A percentile compares a stretch with the other conserved stretches of the same genome.
phyloP scores from a whole-genome alignment of 768 basidiomycete species.

The Amanita pallidorosea region DNA sequence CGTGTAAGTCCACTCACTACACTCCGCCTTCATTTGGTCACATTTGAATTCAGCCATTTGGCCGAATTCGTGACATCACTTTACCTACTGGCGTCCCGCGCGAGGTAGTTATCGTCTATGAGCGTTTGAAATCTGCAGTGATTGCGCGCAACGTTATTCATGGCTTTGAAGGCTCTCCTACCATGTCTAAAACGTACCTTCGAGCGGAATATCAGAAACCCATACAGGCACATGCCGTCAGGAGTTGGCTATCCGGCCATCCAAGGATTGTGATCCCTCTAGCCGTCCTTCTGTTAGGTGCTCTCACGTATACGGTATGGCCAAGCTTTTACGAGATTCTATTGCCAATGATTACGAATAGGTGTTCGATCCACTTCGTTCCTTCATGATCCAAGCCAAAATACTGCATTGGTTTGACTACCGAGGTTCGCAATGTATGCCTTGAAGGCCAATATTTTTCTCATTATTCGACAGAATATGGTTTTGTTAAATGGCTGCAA shows the following conservation, averaged over 20 bases:
- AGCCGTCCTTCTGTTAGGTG: constrained; percentile 80
- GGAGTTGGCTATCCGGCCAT: constrained; percentile 80
- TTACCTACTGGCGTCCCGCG: constrained; percentile 58
- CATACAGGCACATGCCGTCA: constrained; percentile 51
- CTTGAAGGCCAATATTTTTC: not conserved
- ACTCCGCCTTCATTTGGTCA: not conserved
- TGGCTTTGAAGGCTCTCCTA: constrained; percentile 28
- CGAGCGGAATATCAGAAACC: constrained; percentile 52
- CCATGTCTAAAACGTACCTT: constrained; percentile 27
- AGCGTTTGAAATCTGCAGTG: constrained; percentile 54
- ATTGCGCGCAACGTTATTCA: constrained; percentile 79
- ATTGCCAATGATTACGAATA: constrained; percentile 16
- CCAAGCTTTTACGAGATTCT: not conserved
- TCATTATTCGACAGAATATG: constrained; percentile 38
- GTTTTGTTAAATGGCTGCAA: constrained; percentile 68
- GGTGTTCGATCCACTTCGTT: constrained; percentile 90
- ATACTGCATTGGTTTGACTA: constrained; percentile 81
- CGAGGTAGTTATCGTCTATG: constrained; percentile 53
- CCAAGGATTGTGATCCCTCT: constrained; percentile 77
- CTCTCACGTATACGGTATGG: constrained; percentile 76
- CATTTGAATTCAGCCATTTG: constrained; percentile 52
- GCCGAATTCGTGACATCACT: constrained; percentile 60
- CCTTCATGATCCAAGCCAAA: constrained; percentile 73
- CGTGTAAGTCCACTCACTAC: constrained; percentile 37
- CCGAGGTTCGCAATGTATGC: constrained; percentile 32